Evolutionary conservation across 1,284 basidiomycete genomes (phyloP), one percentile per base, ranked within the genome.

Genomic region (Cutaneotrichosporon spelunceum): DNA sequence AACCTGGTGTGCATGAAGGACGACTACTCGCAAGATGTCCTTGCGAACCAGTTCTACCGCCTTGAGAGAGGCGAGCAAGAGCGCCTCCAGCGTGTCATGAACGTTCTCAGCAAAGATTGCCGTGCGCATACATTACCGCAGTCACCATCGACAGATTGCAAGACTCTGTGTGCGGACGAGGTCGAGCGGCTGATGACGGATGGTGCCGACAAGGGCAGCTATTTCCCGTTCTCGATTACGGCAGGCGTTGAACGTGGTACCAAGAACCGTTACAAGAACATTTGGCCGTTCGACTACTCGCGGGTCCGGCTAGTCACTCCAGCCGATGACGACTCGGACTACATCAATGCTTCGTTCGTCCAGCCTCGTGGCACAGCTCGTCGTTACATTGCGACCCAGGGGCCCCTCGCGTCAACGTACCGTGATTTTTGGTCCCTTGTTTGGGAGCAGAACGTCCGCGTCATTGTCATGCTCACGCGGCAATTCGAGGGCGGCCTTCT

Each of bases 351-450:
- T 2, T 93, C 90, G 36, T 90, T 88, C 69, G 87, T 94, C 23
- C 91, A 93, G 76, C 91, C 91, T 2, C 80, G 89, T 53, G 88
- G 89, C 2, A 93, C 91, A 1, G 82, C 79, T 29, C 84, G 86
- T 73, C 84, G 87, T 42, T 98, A 95, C 74, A 97, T 99, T 66
- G 95, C 94, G 1, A 97, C 95, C 1, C 95, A 99, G 77, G 95
- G 95, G 1, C 95, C 95, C 2, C 79, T 99, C 30, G 89, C 90
- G 8, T 86, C 89, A 24, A 98, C 95, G 0, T 96, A 88, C 75
- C 82, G 83, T 9, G 93, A 97, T 72, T 99, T 99, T 71, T 99
- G 95, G 95, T 90, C 88, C 6, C 73, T 83, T 10, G 77, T 84
- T 8, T 83, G 82, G 78, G 82, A 85, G 67, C 83, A 85, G 67